phyloP scores from a whole-genome alignment of 176 grass and related monocot species.

The Bonia amplexicaulis region DNA sequence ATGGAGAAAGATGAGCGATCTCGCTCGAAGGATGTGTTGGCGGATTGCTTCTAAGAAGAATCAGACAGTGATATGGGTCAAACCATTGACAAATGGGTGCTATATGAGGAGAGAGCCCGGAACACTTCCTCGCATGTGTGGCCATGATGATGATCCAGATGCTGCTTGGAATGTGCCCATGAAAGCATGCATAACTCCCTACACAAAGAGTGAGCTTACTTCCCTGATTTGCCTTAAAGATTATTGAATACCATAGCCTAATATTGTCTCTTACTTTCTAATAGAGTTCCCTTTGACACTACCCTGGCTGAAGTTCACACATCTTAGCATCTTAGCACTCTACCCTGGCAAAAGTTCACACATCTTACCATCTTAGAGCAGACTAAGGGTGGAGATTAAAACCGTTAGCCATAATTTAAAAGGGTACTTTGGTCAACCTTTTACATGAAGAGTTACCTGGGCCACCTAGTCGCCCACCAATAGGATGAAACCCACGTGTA shows the following conservation, averaged over 20 bases:
- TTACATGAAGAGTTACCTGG: background rate
- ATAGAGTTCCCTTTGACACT: background rate
- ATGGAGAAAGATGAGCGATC: slow-evolving; percentile 63
- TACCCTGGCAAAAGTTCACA: background rate
- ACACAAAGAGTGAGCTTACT: slow-evolving; percentile 53
- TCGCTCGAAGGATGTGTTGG: slow-evolving; percentile 74
- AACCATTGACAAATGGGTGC: slow-evolving; percentile 72
- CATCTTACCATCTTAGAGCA: background rate
- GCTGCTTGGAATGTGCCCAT: slow-evolving; percentile 73
- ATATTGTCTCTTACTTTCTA: background rate
- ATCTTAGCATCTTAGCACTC: background rate
- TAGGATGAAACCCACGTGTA: background rate
- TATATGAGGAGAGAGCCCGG: slow-evolving; percentile 57
- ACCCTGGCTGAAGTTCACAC: background rate
- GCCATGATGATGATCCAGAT: slow-evolving; percentile 52
- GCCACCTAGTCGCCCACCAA: background rate
- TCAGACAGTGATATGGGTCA: slow-evolving; percentile 77
- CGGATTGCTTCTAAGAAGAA: slow-evolving; percentile 60
- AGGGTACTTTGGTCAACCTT: background rate
- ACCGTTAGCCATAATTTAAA: background rate
- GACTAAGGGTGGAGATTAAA: background rate
- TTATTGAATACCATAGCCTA: background rate
- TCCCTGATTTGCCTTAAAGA: slow-evolving; percentile 17
- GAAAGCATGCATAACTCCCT: slow-evolving; percentile 71
- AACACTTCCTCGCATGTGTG: slow-evolving; percentile 52